Base-by-base conservation (phyloP, 2,329 filamentous ascomycete genomes). In the Zymoseptoria passerinii region DNA sequence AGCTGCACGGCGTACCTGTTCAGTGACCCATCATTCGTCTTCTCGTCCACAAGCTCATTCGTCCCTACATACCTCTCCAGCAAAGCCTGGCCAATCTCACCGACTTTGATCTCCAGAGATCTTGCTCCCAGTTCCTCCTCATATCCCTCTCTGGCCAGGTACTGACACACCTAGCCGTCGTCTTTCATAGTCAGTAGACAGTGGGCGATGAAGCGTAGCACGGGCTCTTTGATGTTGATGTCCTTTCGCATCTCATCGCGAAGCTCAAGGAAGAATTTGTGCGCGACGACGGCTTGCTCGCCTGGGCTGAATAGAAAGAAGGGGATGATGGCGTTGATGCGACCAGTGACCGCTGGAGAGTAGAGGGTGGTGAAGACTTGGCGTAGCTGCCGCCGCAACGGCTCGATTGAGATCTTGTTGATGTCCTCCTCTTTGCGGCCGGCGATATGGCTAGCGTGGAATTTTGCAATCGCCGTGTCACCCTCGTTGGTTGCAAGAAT, bases 401-500 rank as follows among this genome's bases (percentile, higher is more conserved):
- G 56, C 48, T 67, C 64, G 5, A 71, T 51, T 20, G 49, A 52
- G 16, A 54, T 23, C 48, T 62, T 53, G 10, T 63, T 55, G 10
- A 62, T 54, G 13, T 63, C 59, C 4, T 63, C 57, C 3, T 65
- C 60, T 1, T 65, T 63, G n/a, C 69, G 58, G 2, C 48, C 50
- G n/a, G 65, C 57, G 2, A 66, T 53, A 28, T 74, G 56, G 10
- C 63, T 55, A 10, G 69, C 61, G 58, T 72, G 79, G 57, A 78
- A 80, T 0, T 65, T 55, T 4, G 72, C 68, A 28, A 81, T 79
- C 0, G 54, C 67, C 0, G 66, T 53, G 53, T 79, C 75, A 1
- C 76, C 65, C 8, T 70, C 67, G 53, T 80, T 80, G 0, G 78
- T 80, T 0, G 76, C 77, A 0, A 81, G 59, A 4, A 81, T 77